Conservation (phyloP, 176 grass and related monocot genomes). For the Urochloa ruziziensis region DNA sequence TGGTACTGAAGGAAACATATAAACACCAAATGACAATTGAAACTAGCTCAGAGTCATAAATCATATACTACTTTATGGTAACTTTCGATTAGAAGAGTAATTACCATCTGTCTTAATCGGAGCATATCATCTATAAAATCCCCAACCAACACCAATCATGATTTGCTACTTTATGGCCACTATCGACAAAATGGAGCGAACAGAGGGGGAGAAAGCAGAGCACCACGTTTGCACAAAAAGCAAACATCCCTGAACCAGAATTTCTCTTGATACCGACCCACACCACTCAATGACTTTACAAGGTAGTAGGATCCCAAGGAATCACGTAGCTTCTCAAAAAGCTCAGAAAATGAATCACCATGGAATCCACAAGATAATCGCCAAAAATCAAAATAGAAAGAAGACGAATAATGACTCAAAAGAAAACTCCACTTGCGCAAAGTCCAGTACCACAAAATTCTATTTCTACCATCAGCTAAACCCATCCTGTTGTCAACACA, state of each 20-base stretch:
- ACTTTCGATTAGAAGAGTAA: no score
- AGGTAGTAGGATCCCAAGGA: neutral
- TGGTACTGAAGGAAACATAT: neutral
- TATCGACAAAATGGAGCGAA: neutral
- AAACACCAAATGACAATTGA: neutral
- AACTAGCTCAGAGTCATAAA: neutral
- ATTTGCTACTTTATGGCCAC: conserved; percentile 3
- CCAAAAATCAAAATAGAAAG: neutral
- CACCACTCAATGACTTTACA: neutral
- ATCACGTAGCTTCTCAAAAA: neutral
- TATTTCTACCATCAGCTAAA: neutral
- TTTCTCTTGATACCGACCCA: neutral
- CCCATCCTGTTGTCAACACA: neutral
- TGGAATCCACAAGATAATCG: neutral
- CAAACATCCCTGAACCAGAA: neutral
- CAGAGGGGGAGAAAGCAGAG: neutral
- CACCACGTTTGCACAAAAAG: neutral
- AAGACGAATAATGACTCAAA: neutral
- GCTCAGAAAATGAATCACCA: neutral
- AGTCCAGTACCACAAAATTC: neutral
- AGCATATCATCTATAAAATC: neutral
- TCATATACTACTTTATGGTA: no score
- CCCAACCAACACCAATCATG: neutral
- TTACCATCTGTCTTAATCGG: neutral
- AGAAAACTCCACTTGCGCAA: neutral